These are phyloP conservation scores for Penstemon eatonii DNA, from an alignment of 257 asterid genomes.

Conservation along the genomic window DNA sequence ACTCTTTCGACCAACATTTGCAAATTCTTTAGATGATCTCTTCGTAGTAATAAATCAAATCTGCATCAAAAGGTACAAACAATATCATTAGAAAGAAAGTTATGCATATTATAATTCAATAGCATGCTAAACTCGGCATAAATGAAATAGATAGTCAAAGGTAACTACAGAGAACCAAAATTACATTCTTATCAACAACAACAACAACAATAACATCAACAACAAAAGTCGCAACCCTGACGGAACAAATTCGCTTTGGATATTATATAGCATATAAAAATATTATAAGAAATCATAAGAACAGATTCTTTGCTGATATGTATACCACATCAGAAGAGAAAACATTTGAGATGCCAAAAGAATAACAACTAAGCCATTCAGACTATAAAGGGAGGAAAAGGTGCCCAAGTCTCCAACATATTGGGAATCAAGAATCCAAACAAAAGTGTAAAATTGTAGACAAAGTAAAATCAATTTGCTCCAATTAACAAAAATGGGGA, in stretches of 20 bases:
- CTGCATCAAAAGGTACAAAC: constrained; percentile 31
- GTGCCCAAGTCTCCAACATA: constrained; percentile 29
- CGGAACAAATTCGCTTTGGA: constrained; percentile 27
- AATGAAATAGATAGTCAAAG: background rate
- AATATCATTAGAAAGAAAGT: constrained; percentile 7
- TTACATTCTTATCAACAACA: constrained; percentile 8
- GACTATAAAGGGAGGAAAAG: constrained; percentile 5
- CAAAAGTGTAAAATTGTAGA: constrained; percentile 18
- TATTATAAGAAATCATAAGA: constrained; percentile 19
- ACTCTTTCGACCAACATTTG: constrained; percentile 10
- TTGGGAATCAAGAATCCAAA: constrained; percentile 37
- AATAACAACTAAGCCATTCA: constrained; percentile 26
- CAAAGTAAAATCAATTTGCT: constrained; percentile 10
- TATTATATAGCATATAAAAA: constrained; percentile 18
- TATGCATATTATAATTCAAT: background rate
- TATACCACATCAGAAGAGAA: constrained; percentile 15
- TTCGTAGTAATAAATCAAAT: constrained; percentile 1
- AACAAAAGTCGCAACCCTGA: constrained; percentile 15
- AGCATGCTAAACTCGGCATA: constrained; percentile 19
- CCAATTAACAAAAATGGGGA: constrained; percentile 8
- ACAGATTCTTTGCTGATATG: constrained; percentile 30
- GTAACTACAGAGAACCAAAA: constrained; percentile 1
- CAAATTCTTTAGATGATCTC: constrained; percentile 1
- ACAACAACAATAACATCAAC: constrained; percentile 17
- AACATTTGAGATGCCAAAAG: constrained; percentile 22